phyloP scores from a whole-genome alignment of 75 land plant genomes.

The Chamaecyparis obtusa region DNA sequence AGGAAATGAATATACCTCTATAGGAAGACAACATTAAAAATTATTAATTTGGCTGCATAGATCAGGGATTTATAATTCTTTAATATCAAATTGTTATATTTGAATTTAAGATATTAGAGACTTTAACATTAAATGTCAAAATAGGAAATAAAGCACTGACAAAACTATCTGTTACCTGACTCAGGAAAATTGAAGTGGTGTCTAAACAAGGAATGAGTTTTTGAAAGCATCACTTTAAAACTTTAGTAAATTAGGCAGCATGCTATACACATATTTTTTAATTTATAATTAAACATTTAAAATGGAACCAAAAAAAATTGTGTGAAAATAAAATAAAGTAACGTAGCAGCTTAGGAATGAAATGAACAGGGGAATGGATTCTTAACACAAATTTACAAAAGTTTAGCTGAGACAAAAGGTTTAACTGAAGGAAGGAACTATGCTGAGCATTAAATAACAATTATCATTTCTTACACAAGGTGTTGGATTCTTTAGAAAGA shows the following conservation, averaged over 20 bases:
- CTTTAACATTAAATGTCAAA: neutral
- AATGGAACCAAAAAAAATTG: neutral
- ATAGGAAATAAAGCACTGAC: neutral
- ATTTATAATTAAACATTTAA: neutral
- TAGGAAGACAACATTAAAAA: neutral
- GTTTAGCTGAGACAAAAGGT: too few relatives aligned
- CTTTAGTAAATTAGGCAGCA: neutral
- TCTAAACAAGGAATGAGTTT: neutral
- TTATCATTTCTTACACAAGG: too few relatives aligned
- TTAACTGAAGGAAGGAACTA: too few relatives aligned
- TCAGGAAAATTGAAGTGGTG: neutral
- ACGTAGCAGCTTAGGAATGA: neutral
- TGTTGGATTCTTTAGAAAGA: too few relatives aligned
- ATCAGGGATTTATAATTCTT: neutral
- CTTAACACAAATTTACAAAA: too few relatives aligned
- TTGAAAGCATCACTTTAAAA: neutral
- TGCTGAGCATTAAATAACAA: too few relatives aligned
- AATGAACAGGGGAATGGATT: neutral
- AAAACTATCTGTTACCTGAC: neutral
- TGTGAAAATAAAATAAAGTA: too few relatives aligned
- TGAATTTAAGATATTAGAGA: neutral
- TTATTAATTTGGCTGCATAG: neutral
- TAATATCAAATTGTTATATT: neutral
- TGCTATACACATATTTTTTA: neutral
- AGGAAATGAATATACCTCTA: constrained; percentile 5